Percentiles rank a stretch among this genome's conserved stretches.
These are phyloP conservation scores for Botrytis deweyae DNA, from an alignment of 2,329 filamentous ascomycete genomes.

Conservation along the genomic window DNA sequence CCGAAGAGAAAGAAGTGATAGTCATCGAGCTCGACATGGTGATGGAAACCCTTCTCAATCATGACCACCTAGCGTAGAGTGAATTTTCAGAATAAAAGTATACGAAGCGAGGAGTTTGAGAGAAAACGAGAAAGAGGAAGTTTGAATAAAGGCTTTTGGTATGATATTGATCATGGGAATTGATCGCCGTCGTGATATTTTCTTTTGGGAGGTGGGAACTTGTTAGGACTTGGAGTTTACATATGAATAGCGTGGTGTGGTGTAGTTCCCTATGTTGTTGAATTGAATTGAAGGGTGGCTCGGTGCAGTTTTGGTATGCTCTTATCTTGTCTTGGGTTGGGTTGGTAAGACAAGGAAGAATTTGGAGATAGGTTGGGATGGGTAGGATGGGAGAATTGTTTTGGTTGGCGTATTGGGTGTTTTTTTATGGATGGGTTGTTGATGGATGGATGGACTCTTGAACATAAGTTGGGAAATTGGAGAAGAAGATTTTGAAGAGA, in stretches of 20 bases:
- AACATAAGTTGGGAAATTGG: slow-evolving; percentile 10
- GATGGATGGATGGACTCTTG: neutral
- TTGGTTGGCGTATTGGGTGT: slow-evolving; percentile 13
- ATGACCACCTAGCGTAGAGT: slow-evolving; percentile 24
- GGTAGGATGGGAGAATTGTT: neutral
- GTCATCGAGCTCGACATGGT: slow-evolving; percentile 27
- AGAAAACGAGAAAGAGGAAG: neutral
- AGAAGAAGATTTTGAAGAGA: neutral
- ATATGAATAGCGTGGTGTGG: slow-evolving; percentile 17
- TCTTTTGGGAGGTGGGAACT: slow-evolving; percentile 3
- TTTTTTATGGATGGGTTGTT: neutral
- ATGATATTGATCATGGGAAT: slow-evolving; percentile 8
- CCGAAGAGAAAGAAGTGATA: slow-evolving; percentile 25
- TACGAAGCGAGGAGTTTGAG: slow-evolving; percentile 2
- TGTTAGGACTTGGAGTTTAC: slow-evolving; percentile 6
- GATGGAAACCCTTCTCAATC: slow-evolving; percentile 23
- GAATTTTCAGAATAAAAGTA: neutral
- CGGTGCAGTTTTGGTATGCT: slow-evolving; percentile 6
- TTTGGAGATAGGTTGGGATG: slow-evolving; percentile 12
- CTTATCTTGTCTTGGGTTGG: slow-evolving; percentile 1
- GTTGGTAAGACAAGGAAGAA: neutral
- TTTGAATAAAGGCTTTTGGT: slow-evolving; percentile 21
- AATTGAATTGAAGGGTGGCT: neutral
- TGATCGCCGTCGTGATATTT: neutral
- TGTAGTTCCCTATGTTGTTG: slow-evolving; percentile 14